A percentile compares a stretch with the other conserved stretches of the same genome.
Conservation (phyloP, 2,329 filamentous ascomycete genomes). For the Exserohilum rostratum region DNA sequence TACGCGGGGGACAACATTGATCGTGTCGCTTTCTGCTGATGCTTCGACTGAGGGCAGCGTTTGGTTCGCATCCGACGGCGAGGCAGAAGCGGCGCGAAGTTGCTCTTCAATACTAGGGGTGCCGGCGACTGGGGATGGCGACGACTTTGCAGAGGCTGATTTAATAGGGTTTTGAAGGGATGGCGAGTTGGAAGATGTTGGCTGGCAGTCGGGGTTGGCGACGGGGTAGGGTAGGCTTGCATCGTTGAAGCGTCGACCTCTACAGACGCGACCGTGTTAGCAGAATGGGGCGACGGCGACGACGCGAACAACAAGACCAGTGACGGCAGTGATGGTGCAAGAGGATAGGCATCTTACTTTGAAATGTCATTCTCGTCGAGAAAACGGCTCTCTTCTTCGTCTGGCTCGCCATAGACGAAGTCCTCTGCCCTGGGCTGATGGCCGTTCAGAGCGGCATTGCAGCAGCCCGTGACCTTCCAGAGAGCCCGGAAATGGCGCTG, state of each 20-base stretch:
- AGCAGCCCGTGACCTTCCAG: slow-evolving; percentile 67
- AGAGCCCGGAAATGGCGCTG: slow-evolving; percentile 88
- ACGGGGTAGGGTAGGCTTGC: slow-evolving; percentile 55
- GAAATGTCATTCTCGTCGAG: slow-evolving; percentile 64
- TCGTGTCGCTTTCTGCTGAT: slow-evolving; percentile 21
- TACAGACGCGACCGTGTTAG: slow-evolving; percentile 44
- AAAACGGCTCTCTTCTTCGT: slow-evolving; percentile 60
- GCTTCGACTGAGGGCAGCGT: slow-evolving; percentile 26
- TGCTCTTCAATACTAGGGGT: slow-evolving; percentile 42
- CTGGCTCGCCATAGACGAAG: slow-evolving; percentile 60
- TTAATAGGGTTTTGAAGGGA: slow-evolving; percentile 32
- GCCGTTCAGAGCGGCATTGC: slow-evolving; percentile 61
- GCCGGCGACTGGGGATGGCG: slow-evolving; percentile 28
- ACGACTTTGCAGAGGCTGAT: slow-evolving; percentile 25
- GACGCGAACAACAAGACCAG: slow-evolving; percentile 16
- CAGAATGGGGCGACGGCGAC: slow-evolving; percentile 35
- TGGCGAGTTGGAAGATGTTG: slow-evolving; percentile 33
- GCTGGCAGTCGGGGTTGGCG: slow-evolving; percentile 31
- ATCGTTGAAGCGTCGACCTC: slow-evolving; percentile 64
- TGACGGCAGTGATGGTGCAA: not conserved
- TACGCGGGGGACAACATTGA: slow-evolving; percentile 13
- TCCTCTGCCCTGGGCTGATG: slow-evolving; percentile 62
- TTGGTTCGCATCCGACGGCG: slow-evolving; percentile 39
- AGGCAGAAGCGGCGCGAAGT: slow-evolving; percentile 43
- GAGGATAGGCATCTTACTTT: slow-evolving; percentile 55